phyloP scores from a whole-genome alignment of 352 stramenopile species.

The Globisporangium camurandrum region DNA sequence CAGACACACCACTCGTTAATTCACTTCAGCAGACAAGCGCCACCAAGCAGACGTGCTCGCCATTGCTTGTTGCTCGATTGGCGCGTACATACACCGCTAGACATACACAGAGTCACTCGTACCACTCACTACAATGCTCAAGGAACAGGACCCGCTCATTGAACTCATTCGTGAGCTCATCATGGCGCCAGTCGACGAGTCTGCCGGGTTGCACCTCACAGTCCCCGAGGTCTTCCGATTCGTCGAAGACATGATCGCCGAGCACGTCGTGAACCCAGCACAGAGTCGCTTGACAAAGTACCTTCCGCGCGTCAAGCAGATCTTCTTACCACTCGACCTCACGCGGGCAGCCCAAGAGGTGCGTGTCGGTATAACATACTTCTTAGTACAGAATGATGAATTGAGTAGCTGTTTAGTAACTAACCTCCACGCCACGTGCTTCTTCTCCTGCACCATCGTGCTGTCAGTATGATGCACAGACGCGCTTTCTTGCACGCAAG shows the following conservation, averaged over 20 bases:
- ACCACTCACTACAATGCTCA: slow-evolving; percentile 41
- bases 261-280: slow-evolving; percentile 40
- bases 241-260: slow-evolving; percentile 70
- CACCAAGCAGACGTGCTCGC: no score
- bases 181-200: slow-evolving; percentile 59
- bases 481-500: slow-evolving; percentile 68
- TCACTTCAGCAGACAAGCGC: no score
- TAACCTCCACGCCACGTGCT: no score
- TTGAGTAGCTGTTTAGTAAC: no score
- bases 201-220: slow-evolving; percentile 47
- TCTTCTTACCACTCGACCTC: slow-evolving; percentile 70
- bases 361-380: no score
- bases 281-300: slow-evolving; percentile 51
- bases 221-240: slow-evolving; percentile 62
- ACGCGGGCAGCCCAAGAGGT: slow-evolving; percentile 45
- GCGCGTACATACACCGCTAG: no score
- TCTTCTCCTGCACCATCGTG: no score
- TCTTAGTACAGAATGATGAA: no score
- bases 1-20: no score
- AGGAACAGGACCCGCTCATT: slow-evolving; percentile 83
- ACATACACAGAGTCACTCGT: neutral
- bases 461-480: slow-evolving; percentile 71
- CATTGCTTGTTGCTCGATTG: no score
- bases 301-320: slow-evolving; percentile 50
- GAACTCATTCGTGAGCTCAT: slow-evolving; percentile 83